Percentiles rank a stretch among this genome's conserved stretches.
These are phyloP conservation scores for Boletus sp. DNA, from an alignment of 768 basidiomycete genomes.

Conservation along the genomic window DNA sequence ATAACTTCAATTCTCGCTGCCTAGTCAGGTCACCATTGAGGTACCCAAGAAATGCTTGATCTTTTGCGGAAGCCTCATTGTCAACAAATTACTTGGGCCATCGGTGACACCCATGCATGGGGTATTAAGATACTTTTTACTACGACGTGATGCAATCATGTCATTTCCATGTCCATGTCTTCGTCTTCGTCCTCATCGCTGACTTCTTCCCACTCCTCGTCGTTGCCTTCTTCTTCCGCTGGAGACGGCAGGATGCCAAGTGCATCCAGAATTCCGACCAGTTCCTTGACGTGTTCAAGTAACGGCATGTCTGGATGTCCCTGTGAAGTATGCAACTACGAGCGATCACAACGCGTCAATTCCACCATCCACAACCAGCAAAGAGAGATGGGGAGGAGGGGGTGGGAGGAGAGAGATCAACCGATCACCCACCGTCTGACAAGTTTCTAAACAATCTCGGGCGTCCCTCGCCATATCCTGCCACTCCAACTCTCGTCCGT, in stretches of 20 bases:
- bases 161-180: slow-evolving; percentile 62
- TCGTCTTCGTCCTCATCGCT: slow-evolving; percentile 53
- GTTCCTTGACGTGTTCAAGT: slow-evolving; percentile 70
- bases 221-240: slow-evolving; percentile 39
- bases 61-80: background rate
- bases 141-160: slow-evolving; percentile 22
- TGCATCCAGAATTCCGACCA: slow-evolving; percentile 63
- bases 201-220: slow-evolving; percentile 58
- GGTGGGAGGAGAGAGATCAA: background rate
- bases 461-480: slow-evolving; percentile 77
- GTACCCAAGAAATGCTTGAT: background rate
- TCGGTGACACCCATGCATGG: background rate
- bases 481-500: slow-evolving; percentile 52
- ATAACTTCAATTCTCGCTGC: too few relatives aligned
- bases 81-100: background rate
- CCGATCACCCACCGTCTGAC: slow-evolving; percentile 58
- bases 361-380: too few relatives aligned
- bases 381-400: background rate
- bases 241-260: slow-evolving; percentile 64
- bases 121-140: slow-evolving; percentile 10
- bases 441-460: slow-evolving; percentile 79
- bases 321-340: slow-evolving; percentile 66
- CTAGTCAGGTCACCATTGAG: too few relatives aligned
- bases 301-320: slow-evolving; percentile 74
- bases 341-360: background rate